phyloP scores from a whole-genome alignment of 2,329 filamentous ascomycete species.

The Colletotrichum destructivum region DNA sequence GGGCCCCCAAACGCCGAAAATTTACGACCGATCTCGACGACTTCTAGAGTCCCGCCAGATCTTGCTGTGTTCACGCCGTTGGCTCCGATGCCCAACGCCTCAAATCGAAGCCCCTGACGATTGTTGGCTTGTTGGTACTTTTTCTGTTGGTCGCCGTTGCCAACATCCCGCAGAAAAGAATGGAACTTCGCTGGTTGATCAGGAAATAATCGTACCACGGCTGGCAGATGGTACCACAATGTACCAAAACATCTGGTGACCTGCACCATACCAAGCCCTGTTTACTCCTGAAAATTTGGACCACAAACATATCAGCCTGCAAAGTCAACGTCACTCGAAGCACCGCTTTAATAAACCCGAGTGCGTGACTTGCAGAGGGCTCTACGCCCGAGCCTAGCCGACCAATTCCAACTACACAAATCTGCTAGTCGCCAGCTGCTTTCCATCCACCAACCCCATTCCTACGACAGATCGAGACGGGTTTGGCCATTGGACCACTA shows the following conservation, averaged over 20 bases:
- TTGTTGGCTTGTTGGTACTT: not conserved
- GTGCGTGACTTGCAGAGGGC: not conserved
- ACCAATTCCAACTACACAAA: not conserved
- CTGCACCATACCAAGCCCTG: not conserved
- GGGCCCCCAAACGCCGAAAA: slow-evolving; percentile 39
- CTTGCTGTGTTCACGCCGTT: not conserved
- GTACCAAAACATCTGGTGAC: not conserved
- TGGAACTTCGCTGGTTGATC: not conserved
- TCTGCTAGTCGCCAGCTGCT: not conserved
- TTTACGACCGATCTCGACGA: slow-evolving; percentile 34
- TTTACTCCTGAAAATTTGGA: not conserved
- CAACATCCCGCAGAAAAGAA: slow-evolving; percentile 20
- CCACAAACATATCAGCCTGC: slow-evolving; percentile 8
- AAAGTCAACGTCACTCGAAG: not conserved
- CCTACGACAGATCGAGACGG: too few species aligned
- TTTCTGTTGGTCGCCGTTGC: slow-evolving; percentile 12
- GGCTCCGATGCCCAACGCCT: not conserved
- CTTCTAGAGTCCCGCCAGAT: slow-evolving; percentile 2
- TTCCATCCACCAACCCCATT: not conserved
- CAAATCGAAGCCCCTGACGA: not conserved
- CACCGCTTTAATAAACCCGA: not conserved
- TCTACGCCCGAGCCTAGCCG: not conserved
- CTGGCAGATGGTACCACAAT: slow-evolving; percentile 2
- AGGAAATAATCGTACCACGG: not conserved
- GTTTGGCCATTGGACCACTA: not conserved